Evolutionary conservation across 345 rosid genomes (phyloP).

Genomic region (Zanthoxylum bungeanum): DNA sequence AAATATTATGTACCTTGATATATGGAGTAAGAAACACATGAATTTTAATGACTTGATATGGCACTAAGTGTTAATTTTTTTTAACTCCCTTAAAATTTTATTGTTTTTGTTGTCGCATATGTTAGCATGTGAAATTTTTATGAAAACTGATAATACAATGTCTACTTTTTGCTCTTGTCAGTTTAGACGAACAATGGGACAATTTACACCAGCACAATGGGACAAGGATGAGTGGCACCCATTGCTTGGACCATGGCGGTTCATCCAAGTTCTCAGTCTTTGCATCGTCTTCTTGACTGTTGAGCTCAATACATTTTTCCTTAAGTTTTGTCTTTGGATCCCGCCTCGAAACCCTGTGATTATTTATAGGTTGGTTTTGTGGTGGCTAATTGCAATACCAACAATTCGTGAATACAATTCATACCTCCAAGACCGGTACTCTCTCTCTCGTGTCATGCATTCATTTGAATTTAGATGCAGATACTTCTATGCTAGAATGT

Average conservation of each 20-base stretch:
- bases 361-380: slow-evolving; percentile 81
- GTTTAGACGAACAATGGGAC: slow-evolving; percentile 90
- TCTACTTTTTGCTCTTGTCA: slow-evolving; percentile 23
- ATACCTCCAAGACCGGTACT: slow-evolving; percentile 88
- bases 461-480: background rate
- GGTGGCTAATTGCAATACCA: slow-evolving; percentile 98
- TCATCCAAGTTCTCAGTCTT: slow-evolving; percentile 88
- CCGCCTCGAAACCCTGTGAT: slow-evolving; percentile 95
- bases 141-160: background rate
- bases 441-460: slow-evolving; percentile 1
- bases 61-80: background rate
- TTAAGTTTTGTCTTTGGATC: slow-evolving; percentile 94
- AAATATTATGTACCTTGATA: background rate
- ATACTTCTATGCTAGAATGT: background rate
- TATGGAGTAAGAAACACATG: background rate
- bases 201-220: slow-evolving; percentile 98
- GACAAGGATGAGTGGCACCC: slow-evolving; percentile 99
- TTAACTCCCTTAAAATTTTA: no score
- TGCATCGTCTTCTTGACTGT: slow-evolving; percentile 83
- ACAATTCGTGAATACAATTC: slow-evolving; percentile 96
- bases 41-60: background rate
- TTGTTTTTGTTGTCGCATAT: background rate
- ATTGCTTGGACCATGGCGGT: slow-evolving; percentile 94
- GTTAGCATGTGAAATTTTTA: background rate
- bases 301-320: slow-evolving; percentile 96